These are phyloP conservation scores for Penicillium sp. DNA, from an alignment of 2,329 filamentous ascomycete genomes.

Conservation along the genomic window DNA sequence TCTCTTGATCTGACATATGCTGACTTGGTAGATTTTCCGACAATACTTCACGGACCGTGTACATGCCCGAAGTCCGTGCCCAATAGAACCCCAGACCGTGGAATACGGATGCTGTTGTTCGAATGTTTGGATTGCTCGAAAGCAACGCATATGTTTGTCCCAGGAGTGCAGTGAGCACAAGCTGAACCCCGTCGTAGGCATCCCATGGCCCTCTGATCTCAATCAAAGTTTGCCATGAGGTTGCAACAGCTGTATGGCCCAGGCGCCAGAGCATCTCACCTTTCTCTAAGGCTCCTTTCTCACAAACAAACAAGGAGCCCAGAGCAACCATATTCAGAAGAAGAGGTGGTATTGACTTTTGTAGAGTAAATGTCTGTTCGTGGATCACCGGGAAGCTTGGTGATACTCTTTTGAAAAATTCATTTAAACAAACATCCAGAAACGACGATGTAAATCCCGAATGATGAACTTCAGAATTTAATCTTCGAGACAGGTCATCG, in stretches of 20 bases:
- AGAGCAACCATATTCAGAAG: conserved; percentile 25
- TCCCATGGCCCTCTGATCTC: conserved; percentile 19
- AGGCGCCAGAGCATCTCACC: conserved; percentile 27
- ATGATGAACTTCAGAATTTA: conserved; percentile 20
- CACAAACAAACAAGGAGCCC: conserved; percentile 22
- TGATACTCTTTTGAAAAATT: conserved; percentile 20
- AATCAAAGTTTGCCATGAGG: conserved; percentile 24
- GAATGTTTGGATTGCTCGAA: conserved; percentile 19
- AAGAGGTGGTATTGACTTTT: conserved; percentile 19
- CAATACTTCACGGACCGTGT: conserved; percentile 7
- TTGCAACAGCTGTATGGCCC: conserved; percentile 25
- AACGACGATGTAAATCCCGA: conserved; percentile 23
- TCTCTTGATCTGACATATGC: conserved; percentile 8
- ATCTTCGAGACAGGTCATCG: conserved; percentile 21
- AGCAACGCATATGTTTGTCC: conserved; percentile 23
- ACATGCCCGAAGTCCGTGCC: conserved; percentile 25
- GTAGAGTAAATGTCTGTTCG: conserved; percentile 17
- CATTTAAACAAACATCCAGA: conserved; percentile 22
- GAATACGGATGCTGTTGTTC: conserved; percentile 22
- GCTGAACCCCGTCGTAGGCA: conserved; percentile 22
- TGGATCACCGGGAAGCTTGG: conserved; percentile 23
- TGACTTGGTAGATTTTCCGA: not conserved
- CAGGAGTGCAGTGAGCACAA: conserved; percentile 21
- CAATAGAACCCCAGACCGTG: conserved; percentile 27
- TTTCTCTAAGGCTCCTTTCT: conserved; percentile 16